phyloP scores from a whole-genome alignment of 2,329 filamentous ascomycete species.

The Lachnellula occidentalis region DNA sequence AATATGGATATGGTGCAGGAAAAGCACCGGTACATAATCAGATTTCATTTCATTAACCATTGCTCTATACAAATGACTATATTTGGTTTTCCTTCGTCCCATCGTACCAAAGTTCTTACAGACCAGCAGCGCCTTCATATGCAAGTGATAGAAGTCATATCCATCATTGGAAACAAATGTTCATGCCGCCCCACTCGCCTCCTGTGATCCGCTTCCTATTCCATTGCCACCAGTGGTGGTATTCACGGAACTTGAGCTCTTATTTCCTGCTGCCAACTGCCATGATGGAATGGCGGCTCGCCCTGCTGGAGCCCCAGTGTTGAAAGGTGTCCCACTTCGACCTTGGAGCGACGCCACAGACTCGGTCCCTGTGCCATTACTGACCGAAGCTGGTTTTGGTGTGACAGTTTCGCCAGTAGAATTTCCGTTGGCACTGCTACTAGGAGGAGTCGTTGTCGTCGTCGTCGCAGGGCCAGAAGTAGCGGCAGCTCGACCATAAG shows the following conservation, averaged over 20 bases:
- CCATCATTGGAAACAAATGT: not conserved
- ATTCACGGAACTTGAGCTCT: constrained; percentile 28
- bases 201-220: constrained; percentile 18
- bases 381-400: constrained; percentile 30
- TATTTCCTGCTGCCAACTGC: constrained; percentile 68
- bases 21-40: not conserved
- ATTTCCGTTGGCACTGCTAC: constrained; percentile 11
- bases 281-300: constrained; percentile 72
- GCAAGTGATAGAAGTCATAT: constrained; percentile 3
- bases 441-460: constrained; percentile 2
- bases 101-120: not conserved
- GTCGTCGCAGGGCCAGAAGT: constrained; percentile 9
- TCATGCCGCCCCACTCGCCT: constrained; percentile 17
- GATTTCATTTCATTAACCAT: not conserved
- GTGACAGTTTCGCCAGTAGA: constrained; percentile 17
- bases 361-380: constrained; percentile 30
- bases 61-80: not conserved
- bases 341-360: constrained; percentile 31
- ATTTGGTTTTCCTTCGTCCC: not conserved
- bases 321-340: constrained; percentile 42
- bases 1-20: not conserved
- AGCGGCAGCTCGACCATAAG: constrained; percentile 21
- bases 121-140: constrained; percentile 10
- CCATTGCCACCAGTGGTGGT: constrained; percentile 9
- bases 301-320: constrained; percentile 41